A percentile compares a stretch with the other conserved stretches of the same genome.
Evolutionary conservation across 2,329 filamentous ascomycete genomes (phyloP).

Genomic region (Ophiocordyceps camponoti-leonardi): DNA sequence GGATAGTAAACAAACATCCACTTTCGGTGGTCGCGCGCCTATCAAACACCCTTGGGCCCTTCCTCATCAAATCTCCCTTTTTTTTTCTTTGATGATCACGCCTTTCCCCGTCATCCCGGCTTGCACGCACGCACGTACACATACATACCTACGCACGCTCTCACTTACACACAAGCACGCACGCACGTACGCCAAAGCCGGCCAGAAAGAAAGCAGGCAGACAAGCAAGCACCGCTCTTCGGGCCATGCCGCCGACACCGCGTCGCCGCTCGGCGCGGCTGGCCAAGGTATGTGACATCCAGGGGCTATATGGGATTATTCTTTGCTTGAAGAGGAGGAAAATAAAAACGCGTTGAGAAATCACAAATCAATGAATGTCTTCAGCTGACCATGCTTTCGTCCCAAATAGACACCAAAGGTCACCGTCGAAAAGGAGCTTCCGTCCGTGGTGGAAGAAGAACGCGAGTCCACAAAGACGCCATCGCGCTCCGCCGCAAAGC

Average conservation of each 20-base stretch:
- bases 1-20: not conserved
- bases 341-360: too few relatives aligned
- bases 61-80: not conserved
- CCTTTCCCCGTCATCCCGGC: too few relatives aligned
- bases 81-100: too few relatives aligned
- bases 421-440: constrained; percentile 24
- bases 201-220: not conserved
- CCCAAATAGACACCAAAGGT: constrained; percentile 17
- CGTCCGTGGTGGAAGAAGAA: constrained; percentile 7
- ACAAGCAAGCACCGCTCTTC: not conserved
- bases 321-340: not conserved
- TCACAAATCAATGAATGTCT: too few relatives aligned
- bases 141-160: too few relatives aligned
- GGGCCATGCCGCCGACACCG: not conserved
- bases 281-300: constrained; percentile 8
- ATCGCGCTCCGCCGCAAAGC: constrained; percentile 10
- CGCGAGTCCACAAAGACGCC: constrained; percentile 10
- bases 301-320: not conserved
- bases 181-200: too few relatives aligned
- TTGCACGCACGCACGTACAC: too few relatives aligned
- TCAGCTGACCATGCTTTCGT: constrained; percentile 4
- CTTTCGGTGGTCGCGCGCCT: not conserved
- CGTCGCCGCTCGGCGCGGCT: constrained; percentile 26
- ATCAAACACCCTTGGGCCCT: not conserved
- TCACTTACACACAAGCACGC: too few relatives aligned